Percentiles rank a stretch among this genome's conserved stretches.
phyloP scores from a whole-genome alignment of 257 asterid species.

The Lycium ferocissimum region DNA sequence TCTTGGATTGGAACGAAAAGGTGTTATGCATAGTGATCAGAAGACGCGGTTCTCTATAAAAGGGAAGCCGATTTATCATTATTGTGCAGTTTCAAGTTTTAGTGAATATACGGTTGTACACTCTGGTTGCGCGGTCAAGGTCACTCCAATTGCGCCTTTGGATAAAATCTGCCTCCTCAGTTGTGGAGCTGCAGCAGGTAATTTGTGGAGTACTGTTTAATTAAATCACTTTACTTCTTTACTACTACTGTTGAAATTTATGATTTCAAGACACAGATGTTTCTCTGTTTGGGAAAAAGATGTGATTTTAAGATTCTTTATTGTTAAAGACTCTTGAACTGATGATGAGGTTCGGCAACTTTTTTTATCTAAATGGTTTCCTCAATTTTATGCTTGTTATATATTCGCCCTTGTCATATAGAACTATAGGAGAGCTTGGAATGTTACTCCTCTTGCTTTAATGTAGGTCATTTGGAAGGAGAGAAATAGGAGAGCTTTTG shows the following conservation, averaged over 20 bases:
- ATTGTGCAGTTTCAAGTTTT: constrained; percentile 96
- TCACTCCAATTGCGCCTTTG: constrained; percentile 74
- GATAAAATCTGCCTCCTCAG: constrained; percentile 95
- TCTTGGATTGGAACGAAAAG: constrained; percentile 88
- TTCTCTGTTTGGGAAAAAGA: not conserved
- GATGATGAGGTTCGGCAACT: not conserved
- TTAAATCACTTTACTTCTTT: not conserved
- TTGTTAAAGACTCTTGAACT: not conserved
- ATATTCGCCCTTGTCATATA: too few relatives aligned
- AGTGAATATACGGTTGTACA: constrained; percentile 91
- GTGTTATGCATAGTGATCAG: constrained; percentile 89
- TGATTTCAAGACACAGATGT: not conserved
- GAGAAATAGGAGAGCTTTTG: too few relatives aligned
- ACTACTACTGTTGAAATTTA: not conserved
- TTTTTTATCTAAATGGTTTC: not conserved
- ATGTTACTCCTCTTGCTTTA: too few relatives aligned
- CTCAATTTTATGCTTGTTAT: not conserved
- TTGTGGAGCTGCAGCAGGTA: constrained; percentile 98
- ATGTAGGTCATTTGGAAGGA: too few relatives aligned
- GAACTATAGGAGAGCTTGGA: too few relatives aligned
- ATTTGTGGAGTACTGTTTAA: constrained; percentile 11
- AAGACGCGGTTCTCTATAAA: constrained; percentile 77
- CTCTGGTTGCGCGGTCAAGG: constrained; percentile 94
- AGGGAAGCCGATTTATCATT: constrained; percentile 79
- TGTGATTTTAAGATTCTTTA: not conserved